Evolutionary conservation across 2,329 filamentous ascomycete species (phyloP).

Genomic region (Pezicula radicicola): DNA sequence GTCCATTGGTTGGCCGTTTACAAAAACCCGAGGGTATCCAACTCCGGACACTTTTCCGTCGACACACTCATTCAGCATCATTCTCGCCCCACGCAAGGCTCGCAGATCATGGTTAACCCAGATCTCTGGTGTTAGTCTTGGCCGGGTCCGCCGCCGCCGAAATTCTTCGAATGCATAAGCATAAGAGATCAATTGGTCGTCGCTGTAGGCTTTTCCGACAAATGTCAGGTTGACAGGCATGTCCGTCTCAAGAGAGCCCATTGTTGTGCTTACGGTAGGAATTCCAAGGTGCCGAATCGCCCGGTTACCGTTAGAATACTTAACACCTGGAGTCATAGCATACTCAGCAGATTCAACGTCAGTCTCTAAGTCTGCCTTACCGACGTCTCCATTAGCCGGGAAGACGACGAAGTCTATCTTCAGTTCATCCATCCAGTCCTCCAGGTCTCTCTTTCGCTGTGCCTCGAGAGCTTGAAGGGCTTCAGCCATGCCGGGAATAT

Average conservation of each 20-base stretch:
- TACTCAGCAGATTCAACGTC: constrained; percentile 29
- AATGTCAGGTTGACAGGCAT: constrained; percentile 55
- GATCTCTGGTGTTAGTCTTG: constrained; percentile 4
- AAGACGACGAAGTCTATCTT: constrained; percentile 44
- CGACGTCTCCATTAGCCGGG: constrained; percentile 48
- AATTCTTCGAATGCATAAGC: constrained; percentile 20
- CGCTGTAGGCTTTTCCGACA: constrained; percentile 44
- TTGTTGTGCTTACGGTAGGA: constrained; percentile 49
- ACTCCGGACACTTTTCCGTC: no score
- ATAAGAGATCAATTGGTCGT: constrained; percentile 29
- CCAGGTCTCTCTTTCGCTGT: constrained; percentile 44
- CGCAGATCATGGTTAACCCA: neutral
- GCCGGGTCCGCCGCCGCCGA: constrained; percentile 1
- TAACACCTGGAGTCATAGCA: constrained; percentile 46
- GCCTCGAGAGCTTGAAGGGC: constrained; percentile 44
- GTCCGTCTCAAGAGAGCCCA: constrained; percentile 42
- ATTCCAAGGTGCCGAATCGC: constrained; percentile 51
- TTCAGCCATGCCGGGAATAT: constrained; percentile 37
- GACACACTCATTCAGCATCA: no score
- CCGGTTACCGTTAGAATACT: constrained; percentile 51
- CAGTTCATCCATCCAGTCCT: constrained; percentile 45
- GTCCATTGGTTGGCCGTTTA: no score
- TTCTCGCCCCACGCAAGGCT: no score
- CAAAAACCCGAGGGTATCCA: no score
- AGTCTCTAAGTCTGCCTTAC: constrained; percentile 42